Conservation (phyloP, 192 early-diverging fungal species). For the Thamnidium elegans region DNA sequence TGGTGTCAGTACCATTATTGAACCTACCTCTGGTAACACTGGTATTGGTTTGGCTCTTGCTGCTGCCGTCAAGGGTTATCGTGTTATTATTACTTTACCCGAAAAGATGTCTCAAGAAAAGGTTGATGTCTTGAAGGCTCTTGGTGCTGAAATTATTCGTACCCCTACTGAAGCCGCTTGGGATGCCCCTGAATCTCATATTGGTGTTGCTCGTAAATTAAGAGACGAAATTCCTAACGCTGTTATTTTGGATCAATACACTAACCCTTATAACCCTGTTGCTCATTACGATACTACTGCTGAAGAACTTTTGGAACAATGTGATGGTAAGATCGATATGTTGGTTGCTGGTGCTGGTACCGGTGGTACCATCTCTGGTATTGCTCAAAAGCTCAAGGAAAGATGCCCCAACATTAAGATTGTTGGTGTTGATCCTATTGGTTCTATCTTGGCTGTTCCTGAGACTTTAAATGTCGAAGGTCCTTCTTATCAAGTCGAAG, state of each 20-base stretch:
- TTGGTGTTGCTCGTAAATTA: slow-evolving; percentile 91
- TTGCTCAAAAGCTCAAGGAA: slow-evolving; percentile 95
- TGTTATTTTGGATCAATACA: slow-evolving; percentile 96
- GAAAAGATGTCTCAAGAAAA: slow-evolving; percentile 99
- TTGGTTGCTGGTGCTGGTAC: slow-evolving; percentile 94
- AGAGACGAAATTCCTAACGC: slow-evolving; percentile 95
- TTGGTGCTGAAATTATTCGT: slow-evolving; percentile 97
- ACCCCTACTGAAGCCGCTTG: slow-evolving; percentile 99
- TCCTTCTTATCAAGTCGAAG: slow-evolving; percentile 90
- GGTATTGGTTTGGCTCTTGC: slow-evolving; percentile 97
- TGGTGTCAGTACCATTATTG: slow-evolving; percentile 89
- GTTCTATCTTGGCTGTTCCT: slow-evolving; percentile 91
- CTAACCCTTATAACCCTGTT: slow-evolving; percentile 95
- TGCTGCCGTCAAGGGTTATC: slow-evolving; percentile 98
- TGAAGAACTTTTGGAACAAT: slow-evolving; percentile 78
- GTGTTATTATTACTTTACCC: slow-evolving; percentile 96
- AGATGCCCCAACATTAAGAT: slow-evolving; percentile 79
- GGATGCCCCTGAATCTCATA: slow-evolving; percentile 98
- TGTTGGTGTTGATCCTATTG: slow-evolving; percentile 93
- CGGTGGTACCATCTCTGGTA: slow-evolving; percentile 95
- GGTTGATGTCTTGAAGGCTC: slow-evolving; percentile 95
- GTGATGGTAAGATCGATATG: slow-evolving; percentile 92
- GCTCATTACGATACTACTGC: slow-evolving; percentile 95
- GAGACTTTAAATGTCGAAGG: slow-evolving; percentile 70
- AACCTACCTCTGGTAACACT: slow-evolving; percentile 99